A percentile compares a stretch with the other conserved stretches of the same genome.
Evolutionary conservation across 2,329 filamentous ascomycete genomes (phyloP).

Genomic region (Pseudogymnoascus sp.): DNA sequence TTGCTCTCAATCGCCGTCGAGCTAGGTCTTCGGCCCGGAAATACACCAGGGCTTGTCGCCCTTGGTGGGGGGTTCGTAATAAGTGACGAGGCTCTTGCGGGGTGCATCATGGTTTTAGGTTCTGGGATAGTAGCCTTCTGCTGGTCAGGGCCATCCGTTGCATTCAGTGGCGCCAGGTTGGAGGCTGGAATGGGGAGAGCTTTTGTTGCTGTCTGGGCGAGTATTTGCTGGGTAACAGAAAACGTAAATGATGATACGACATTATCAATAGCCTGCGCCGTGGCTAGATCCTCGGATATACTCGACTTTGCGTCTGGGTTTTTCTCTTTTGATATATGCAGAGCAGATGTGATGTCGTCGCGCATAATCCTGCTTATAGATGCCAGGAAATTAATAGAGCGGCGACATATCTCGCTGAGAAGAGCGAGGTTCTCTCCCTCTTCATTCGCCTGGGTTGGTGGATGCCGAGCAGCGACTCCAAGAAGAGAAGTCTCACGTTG

Average conservation of each 20-base stretch:
- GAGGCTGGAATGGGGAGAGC: slow-evolving; percentile 59
- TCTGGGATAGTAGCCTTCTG: slow-evolving; percentile 60
- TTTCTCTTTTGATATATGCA: slow-evolving; percentile 25
- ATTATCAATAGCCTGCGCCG: slow-evolving; percentile 58
- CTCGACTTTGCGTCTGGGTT: slow-evolving; percentile 30
- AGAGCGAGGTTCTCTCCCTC: slow-evolving; percentile 68
- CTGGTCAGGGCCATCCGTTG: slow-evolving; percentile 29
- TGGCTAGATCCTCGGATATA: slow-evolving; percentile 15
- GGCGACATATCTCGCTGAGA: slow-evolving; percentile 78
- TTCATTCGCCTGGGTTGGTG: slow-evolving; percentile 41
- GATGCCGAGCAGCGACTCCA: slow-evolving; percentile 47
- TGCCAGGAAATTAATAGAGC: slow-evolving; percentile 77
- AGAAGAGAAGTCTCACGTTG: slow-evolving; percentile 53
- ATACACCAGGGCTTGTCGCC: slow-evolving; percentile 45
- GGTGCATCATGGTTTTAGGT: slow-evolving; percentile 64
- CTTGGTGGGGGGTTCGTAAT: slow-evolving; percentile 34
- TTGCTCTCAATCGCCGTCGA: slow-evolving; percentile 34
- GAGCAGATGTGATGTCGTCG: slow-evolving; percentile 63
- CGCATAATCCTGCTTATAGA: slow-evolving; percentile 72
- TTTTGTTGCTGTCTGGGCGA: slow-evolving; percentile 66
- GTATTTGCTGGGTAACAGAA: slow-evolving; percentile 65
- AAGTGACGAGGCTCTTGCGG: slow-evolving; percentile 56
- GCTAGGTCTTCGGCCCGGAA: slow-evolving; percentile 40
- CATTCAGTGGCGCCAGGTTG: slow-evolving; percentile 34
- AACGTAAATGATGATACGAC: slow-evolving; percentile 73